Conservation (phyloP, 495 filamentous ascomycete genomes). For the Hyaloscypha bicolor region DNA sequence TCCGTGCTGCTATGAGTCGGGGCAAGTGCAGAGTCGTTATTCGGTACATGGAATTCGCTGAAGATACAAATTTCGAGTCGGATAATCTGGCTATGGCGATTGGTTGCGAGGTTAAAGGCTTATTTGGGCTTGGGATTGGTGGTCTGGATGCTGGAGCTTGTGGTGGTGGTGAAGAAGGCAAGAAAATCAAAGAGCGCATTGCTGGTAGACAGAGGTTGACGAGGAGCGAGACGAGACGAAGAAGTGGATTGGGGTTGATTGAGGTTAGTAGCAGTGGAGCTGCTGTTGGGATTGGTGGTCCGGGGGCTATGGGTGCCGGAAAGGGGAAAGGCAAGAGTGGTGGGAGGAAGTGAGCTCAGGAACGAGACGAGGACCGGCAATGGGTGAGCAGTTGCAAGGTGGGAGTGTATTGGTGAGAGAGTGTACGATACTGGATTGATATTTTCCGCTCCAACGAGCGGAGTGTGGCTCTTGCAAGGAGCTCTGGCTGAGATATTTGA, state of each 20-base stretch:
- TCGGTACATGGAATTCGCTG: not conserved
- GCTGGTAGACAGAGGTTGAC: not conserved
- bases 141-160: not conserved
- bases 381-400: too few relatives aligned
- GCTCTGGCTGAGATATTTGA: too few relatives aligned
- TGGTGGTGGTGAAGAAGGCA: not conserved
- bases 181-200: not conserved
- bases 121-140: not conserved
- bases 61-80: not conserved
- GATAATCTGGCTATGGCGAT: not conserved
- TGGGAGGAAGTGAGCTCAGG: not conserved
- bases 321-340: not conserved
- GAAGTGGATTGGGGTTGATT: not conserved
- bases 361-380: too few relatives aligned
- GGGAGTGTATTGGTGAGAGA: too few relatives aligned
- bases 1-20: not conserved
- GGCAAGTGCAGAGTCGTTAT: conserved; percentile 8
- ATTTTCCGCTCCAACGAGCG: too few relatives aligned
- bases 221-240: not conserved
- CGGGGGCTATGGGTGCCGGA: not conserved
- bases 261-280: not conserved
- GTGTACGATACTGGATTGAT: too few relatives aligned
- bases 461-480: too few relatives aligned
- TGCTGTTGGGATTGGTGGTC: not conserved
- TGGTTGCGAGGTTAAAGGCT: not conserved